These are phyloP conservation scores for Morella rubra DNA, from an alignment of 306 rosid genomes.

Conservation along the genomic window DNA sequence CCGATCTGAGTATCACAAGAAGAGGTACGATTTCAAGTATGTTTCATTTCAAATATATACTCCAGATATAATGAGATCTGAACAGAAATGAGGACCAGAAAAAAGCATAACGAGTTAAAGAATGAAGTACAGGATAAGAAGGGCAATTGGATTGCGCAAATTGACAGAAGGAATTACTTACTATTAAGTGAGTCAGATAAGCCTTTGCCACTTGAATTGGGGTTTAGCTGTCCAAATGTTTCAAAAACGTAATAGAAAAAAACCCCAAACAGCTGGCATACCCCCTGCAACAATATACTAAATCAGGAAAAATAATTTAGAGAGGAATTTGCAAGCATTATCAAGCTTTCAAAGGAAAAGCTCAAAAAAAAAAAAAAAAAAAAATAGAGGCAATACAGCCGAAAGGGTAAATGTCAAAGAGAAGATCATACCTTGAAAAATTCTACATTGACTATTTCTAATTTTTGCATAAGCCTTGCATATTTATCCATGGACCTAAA, in stretches of 20 bases:
- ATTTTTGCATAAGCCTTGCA: slow-evolving; percentile 96
- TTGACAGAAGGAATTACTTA: slow-evolving; percentile 39
- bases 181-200: slow-evolving; percentile 60
- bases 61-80: slow-evolving; percentile 2
- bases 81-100: background rate
- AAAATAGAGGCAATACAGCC: background rate
- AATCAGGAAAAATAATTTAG: slow-evolving; percentile 56
- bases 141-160: background rate
- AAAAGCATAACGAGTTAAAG: slow-evolving; percentile 4
- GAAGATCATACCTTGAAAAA: slow-evolving; percentile 71
- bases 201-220: slow-evolving; percentile 69
- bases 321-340: slow-evolving; percentile 29
- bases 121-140: background rate
- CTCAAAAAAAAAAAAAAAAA: slow-evolving; percentile 8
- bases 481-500: slow-evolving; percentile 95
- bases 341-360: slow-evolving; percentile 10
- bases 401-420: slow-evolving; percentile 24
- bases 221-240: slow-evolving; percentile 78
- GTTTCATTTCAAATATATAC: slow-evolving; percentile 27
- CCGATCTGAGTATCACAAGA: slow-evolving; percentile 61
- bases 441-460: slow-evolving; percentile 78
- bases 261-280: slow-evolving; percentile 86
- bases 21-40: slow-evolving; percentile 26
- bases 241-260: slow-evolving; percentile 75
- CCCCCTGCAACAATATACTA: slow-evolving; percentile 79